Evolutionary conservation across 2,329 filamentous ascomycete genomes (phyloP).

Genomic region (Colletotrichum abscissum): DNA sequence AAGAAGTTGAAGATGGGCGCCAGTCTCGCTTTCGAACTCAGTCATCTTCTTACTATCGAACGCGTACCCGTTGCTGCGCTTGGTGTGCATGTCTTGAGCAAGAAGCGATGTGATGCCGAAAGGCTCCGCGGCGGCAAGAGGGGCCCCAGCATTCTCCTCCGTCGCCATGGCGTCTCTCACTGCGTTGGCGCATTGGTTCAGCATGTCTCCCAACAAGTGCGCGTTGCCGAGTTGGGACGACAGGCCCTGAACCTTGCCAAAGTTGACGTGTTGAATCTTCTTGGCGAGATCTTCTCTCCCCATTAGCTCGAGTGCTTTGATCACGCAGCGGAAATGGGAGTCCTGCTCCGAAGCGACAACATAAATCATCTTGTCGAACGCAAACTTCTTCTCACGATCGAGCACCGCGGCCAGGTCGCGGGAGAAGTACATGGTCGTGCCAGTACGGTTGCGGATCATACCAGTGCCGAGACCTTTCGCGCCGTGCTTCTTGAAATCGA

Average conservation of each 20-base stretch:
- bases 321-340: conserved; percentile 46
- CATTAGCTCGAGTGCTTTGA: conserved; percentile 50
- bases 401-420: conserved; percentile 75
- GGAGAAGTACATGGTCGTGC: conserved; percentile 75
- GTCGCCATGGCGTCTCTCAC: conserved; percentile 72
- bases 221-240: conserved; percentile 58
- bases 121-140: conserved; percentile 70
- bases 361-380: conserved; percentile 53
- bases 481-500: conserved; percentile 76
- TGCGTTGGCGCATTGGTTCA: conserved; percentile 62
- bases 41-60: conserved; percentile 66
- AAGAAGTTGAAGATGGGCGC: conserved; percentile 79
- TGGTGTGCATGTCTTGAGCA: conserved; percentile 56
- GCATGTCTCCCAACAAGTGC: conserved; percentile 66
- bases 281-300: conserved; percentile 45
- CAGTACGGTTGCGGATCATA: conserved; percentile 71
- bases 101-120: conserved; percentile 77
- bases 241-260: conserved; percentile 60
- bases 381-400: conserved; percentile 67
- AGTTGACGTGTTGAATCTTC: conserved; percentile 53
- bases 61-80: conserved; percentile 38
- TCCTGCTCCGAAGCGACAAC: conserved; percentile 51
- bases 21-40: conserved; percentile 79
- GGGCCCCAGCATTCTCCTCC: conserved; percentile 73
- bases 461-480: conserved; percentile 76